Percentiles rank a stretch among this genome's conserved stretches.
Evolutionary conservation across 371 early-diverging fungal species (phyloP).

Genomic region (Mucor racemosus): DNA sequence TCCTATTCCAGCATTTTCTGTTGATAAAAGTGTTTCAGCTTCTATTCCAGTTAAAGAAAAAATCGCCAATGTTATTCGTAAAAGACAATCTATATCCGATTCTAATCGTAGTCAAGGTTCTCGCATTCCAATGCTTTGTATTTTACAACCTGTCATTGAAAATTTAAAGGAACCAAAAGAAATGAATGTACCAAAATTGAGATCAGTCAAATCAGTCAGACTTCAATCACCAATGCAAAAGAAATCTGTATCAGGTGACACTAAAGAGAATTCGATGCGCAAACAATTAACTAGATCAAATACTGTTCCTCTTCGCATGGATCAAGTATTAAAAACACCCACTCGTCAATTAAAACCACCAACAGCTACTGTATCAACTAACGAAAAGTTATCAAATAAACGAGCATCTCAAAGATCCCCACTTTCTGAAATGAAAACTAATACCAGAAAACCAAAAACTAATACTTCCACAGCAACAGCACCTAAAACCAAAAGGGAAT

Average conservation of each 20-base stretch:
- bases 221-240: constrained; percentile 6
- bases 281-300: constrained; percentile 28
- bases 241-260: not conserved
- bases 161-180: not conserved
- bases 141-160: constrained; percentile 26
- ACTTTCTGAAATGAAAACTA: constrained; percentile 7
- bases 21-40: constrained; percentile 30
- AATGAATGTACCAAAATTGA: not conserved
- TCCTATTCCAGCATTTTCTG: constrained; percentile 43
- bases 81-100: constrained; percentile 43
- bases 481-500: constrained; percentile 13
- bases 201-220: constrained; percentile 14
- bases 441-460: constrained; percentile 15
- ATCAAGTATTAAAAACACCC: not conserved
- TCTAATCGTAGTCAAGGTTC: constrained; percentile 48
- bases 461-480: constrained; percentile 9
- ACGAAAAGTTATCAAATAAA: constrained; percentile 5
- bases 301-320: constrained; percentile 29
- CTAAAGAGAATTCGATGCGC: not conserved
- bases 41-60: constrained; percentile 41
- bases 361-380: not conserved
- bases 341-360: constrained; percentile 10
- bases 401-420: constrained; percentile 11
- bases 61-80: constrained; percentile 39
- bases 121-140: constrained; percentile 46